Evolutionary conservation across 202 grass and related monocot genomes (phyloP), one percentile per base, ranked within the genome.

Genomic region (Eragrostis tef): DNA sequence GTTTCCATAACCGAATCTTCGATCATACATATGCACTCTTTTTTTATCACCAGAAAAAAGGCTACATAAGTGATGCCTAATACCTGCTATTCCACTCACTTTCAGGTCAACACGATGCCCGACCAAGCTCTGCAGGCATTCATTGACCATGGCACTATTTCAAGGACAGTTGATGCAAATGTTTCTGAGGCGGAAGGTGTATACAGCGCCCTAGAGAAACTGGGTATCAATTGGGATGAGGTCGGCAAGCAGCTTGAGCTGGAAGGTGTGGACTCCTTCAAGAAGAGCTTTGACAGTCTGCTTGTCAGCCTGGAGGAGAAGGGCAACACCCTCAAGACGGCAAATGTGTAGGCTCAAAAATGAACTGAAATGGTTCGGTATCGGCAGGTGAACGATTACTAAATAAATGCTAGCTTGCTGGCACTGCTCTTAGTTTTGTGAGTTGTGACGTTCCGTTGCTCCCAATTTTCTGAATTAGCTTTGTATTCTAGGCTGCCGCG

Each of bases 51-150:
- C 19, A 67, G 7, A 17, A 42, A n/a, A n/a, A 70, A 27, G 11
- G 5, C 2, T 16, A 68, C 13, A 63, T 39, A 0, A 79, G 4
- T 7, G 11, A 19, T 73, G 20, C 39, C 42, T 60, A 86, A 19
- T 19, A 49, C 64, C 59, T 6, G 1, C 15, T n/a, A 79, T 27
- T 73, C 54, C 25, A 36, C 84, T 20, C 34, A 26, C 21, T 92
- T 90, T 85, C 83, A 99, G 96, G 96, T 99, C 49, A 96, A 93
- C 14, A 99, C 96, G 1, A 99, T 99, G 96, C 96, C 96, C 0
- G 96, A 99, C 84, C 93, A 99, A 85, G 96, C 96, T 68, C 62
- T 99, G 56, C 65, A 88, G 14, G 96, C 96, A 11, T 92, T 99
- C 83, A 84, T 99, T 5, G 90, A 99, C 74, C 96, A 99, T 13